Percentiles rank a stretch among this genome's conserved stretches.
phyloP scores from a whole-genome alignment of 805 yeast species.

The Lipomyces orientalis region DNA sequence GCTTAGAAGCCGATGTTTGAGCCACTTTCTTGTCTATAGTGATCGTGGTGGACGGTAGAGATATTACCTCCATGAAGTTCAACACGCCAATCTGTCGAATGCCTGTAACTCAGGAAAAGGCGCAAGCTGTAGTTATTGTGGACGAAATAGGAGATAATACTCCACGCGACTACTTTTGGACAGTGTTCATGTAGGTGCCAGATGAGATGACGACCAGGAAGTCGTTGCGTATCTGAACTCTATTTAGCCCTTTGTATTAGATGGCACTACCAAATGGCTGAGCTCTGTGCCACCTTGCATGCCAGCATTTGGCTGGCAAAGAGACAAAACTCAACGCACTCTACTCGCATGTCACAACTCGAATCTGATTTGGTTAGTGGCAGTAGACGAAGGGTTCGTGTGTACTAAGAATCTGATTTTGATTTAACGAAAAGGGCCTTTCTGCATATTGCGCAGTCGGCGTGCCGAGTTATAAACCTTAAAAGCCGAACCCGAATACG shows the following conservation, averaged over 20 bases:
- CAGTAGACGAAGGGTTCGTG: too few species aligned
- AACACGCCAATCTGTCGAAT: not conserved
- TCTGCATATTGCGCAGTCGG: too few species aligned
- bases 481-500: not conserved
- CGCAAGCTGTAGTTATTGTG: not conserved
- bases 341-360: too few species aligned
- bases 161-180: not conserved
- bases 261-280: too few species aligned
- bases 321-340: too few species aligned
- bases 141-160: not conserved
- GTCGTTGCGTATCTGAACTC: not conserved
- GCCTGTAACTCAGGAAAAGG: not conserved
- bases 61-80: conserved; percentile 24
- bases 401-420: too few species aligned
- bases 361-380: too few species aligned
- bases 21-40: conserved; percentile 10
- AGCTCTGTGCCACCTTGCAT: too few species aligned
- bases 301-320: too few species aligned
- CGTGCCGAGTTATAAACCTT: too few species aligned
- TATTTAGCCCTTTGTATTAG: too few species aligned
- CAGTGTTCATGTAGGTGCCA: not conserved
- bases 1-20: conserved; percentile 21
- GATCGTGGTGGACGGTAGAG: conserved; percentile 26
- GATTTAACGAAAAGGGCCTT: too few species aligned
- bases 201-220: not conserved